Evolutionary conservation across 306 rosid genomes (phyloP), one percentile per base, ranked within the genome.

Genomic region (Dryas drummondii): DNA sequence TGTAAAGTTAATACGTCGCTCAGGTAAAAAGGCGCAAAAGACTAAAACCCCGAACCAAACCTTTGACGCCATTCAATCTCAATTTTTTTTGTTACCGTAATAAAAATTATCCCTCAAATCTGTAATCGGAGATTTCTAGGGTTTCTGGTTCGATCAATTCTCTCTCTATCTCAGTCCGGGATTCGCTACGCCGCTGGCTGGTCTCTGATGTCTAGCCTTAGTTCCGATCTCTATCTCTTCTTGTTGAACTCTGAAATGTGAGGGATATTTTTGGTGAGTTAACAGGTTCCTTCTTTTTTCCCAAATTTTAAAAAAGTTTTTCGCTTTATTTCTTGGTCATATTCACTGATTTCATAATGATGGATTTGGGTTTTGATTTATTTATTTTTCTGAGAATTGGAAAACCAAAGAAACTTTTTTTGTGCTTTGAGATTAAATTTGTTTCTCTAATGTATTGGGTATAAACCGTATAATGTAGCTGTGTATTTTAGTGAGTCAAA

Each of bases 121-220:
- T 52, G 73, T 32, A 66, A 88, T 84, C 75, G 46, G 56, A 75
- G 66, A 83, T 74, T 79, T 82, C 84, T 88, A 91, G 98, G 94
- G 93, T 87, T 86, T 84, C 83, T 66, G 74, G 54, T 64, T 70
- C 78, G 77, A 66, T 80, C 79, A 47, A 59, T 41, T 46, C 9
- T n/a, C 66, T 69, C 78, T 37, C 52, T 74, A 9, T 57, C 54
- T 41, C 71, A 72, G 42, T 69, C 13, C 56, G 26, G 15, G 71
- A 69, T 74, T 79, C 76, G 69, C 66, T 27, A 48, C 56, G 27
- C 54, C 4, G 72, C 58, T 11, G 41, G 10, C 51, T 0, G 5
- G 5, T 71, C 13, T 32, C 72, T 9, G 57, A 68, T 73, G 56
- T 14, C 7, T 16, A 37, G 48, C 15, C 60, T 65, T 11, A 49